Evolutionary conservation across 2,329 filamentous ascomycete genomes (phyloP).

Genomic region (Ophiostoma ips): DNA sequence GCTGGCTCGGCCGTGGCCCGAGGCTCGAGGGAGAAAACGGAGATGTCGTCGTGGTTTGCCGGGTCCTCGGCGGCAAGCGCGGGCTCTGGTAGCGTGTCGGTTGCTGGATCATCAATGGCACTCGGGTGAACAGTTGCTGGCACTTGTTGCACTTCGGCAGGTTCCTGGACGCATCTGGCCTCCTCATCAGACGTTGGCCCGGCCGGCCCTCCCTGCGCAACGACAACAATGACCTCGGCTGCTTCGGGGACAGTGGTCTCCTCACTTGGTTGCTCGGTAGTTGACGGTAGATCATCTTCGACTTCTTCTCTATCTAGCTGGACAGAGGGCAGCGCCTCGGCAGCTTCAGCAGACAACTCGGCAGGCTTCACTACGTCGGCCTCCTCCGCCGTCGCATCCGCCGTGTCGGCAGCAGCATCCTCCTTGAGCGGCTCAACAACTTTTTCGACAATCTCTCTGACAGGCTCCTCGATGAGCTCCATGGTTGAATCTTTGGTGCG

Average conservation of each 20-base stretch:
- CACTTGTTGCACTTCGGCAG: not conserved
- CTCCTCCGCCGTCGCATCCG: not conserved
- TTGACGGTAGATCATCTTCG: not conserved
- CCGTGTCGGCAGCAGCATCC: not conserved
- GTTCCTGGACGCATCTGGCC: not conserved
- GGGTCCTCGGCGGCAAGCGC: not conserved
- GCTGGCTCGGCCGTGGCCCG: no score
- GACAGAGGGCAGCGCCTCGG: not conserved
- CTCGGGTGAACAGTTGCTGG: no score
- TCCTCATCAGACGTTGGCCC: not conserved
- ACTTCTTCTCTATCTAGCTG: conserved; percentile 1
- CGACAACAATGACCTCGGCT: not conserved
- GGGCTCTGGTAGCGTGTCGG: not conserved
- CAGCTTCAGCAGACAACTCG: not conserved
- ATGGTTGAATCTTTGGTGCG: not conserved
- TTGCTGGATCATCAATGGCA: not conserved
- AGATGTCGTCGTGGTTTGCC: not conserved
- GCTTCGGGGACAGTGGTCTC: not conserved
- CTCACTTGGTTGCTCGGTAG: not conserved
- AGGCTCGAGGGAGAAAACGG: no score
- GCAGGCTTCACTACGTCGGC: not conserved
- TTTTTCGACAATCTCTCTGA: not conserved
- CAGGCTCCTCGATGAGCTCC: conserved; percentile 2
- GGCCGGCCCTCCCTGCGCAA: not conserved
- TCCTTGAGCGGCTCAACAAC: not conserved